Evolutionary conservation across 148 eudicot species (phyloP), one percentile per base, ranked within the genome.

Genomic region (Nepenthes mirabilis): DNA sequence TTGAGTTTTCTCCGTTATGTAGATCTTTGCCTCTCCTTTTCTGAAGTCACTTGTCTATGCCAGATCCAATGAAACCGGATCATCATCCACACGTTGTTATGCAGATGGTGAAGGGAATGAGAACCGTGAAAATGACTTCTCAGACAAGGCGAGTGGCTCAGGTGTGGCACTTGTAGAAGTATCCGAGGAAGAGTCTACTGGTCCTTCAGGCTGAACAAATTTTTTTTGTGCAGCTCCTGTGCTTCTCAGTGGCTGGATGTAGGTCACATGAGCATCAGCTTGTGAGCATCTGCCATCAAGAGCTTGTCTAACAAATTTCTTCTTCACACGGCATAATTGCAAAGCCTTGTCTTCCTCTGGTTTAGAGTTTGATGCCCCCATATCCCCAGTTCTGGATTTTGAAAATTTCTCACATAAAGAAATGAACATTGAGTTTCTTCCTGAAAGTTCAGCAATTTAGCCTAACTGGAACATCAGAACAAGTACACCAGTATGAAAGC

Each of bases 231-330:
- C 90, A 64, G 78, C 71, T 61, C 96, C 97, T 8, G 84, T 75
- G 49, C 58, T 70, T 72, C 68, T 82, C 36, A 91, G 80, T 11
- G 85, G 83, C 47, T 88, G 73, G 55, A 88, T 82, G 65, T 91
- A 91, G 33, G 83, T 65, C 59, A 85, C 66, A 71, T 91, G 96
- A 62, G 86, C 82, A 2, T 83, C 82, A 57, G 97, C 96, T 62
- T 88, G 78, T 33, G 86, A 80, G 60, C 97, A 91, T 75, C 97
- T 82, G 33, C 94, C 96, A 65, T 91, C 75, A 68, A 91, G 97
- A 74, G 97, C 97, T 82, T 82, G 88, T 70, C 79, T 73, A 70
- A 91, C 80, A 14, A 78, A 82, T 67, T 88, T 91, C 75, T 85
- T 91, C 62, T 96, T 70, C 52, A 82, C 90, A 64, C 96, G 94